Evolutionary conservation across 495 filamentous ascomycete species (phyloP).

Genomic region (Aspergillus sclerotiicarbonarius): DNA sequence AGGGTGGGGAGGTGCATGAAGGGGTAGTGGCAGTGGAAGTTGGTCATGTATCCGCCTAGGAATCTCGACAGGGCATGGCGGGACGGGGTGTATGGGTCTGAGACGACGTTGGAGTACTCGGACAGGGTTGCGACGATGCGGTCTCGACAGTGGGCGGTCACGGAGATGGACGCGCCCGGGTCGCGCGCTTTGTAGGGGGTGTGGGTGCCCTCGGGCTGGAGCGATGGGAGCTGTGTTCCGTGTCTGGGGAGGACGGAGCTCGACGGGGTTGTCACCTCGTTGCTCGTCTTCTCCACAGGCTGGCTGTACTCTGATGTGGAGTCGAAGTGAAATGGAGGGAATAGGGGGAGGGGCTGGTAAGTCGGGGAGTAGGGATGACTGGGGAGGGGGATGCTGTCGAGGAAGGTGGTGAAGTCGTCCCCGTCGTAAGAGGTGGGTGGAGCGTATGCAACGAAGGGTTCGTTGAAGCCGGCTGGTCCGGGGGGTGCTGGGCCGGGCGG

Average conservation of each 20-base stretch:
- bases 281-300: conserved; percentile 20
- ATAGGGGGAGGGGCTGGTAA: conserved; percentile 40
- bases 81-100: conserved; percentile 39
- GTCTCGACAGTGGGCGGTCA: conserved; percentile 38
- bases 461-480: conserved; percentile 29
- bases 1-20: conserved; percentile 67
- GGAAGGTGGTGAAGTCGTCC: conserved; percentile 41
- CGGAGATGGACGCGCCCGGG: conserved; percentile 31
- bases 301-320: conserved; percentile 32
- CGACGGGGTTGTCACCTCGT: conserved; percentile 24
- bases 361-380: conserved; percentile 41
- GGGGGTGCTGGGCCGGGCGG: conserved; percentile 1
- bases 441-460: conserved; percentile 25
- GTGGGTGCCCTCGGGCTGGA: conserved; percentile 38
- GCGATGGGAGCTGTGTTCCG: conserved; percentile 39
- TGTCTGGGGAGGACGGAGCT: conserved; percentile 39
- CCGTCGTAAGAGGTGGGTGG: conserved; percentile 25
- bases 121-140: conserved; percentile 25
- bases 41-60: conserved; percentile 63
- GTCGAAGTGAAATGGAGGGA: conserved; percentile 34
- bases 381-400: conserved; percentile 41
- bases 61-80: conserved; percentile 64
- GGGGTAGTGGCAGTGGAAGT: conserved; percentile 67
- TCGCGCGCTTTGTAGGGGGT: conserved; percentile 28
- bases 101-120: conserved; percentile 39